phyloP scores from a whole-genome alignment of 371 early-diverging fungal genomes.

The Rhizopus arrhizus region DNA sequence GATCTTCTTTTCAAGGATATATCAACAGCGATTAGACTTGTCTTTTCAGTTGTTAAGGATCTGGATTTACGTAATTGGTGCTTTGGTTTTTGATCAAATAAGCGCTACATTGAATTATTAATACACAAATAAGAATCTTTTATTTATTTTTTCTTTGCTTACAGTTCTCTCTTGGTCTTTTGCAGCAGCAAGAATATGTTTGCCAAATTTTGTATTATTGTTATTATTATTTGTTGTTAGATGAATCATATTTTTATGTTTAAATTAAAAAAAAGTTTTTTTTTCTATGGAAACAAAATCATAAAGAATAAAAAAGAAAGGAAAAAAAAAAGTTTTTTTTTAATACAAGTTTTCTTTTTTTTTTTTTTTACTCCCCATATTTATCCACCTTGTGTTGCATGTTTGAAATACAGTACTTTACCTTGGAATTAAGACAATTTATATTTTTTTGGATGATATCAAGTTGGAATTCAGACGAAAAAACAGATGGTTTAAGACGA shows the following conservation, averaged over 20 bases:
- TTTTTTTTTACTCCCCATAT: background rate
- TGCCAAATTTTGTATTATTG: slow-evolving; percentile 11
- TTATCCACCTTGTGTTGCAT: background rate
- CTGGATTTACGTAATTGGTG: slow-evolving; percentile 42
- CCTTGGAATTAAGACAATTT: too few species aligned
- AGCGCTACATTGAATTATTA: slow-evolving; percentile 12
- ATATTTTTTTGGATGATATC: too few species aligned
- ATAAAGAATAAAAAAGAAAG: background rate
- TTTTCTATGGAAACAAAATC: background rate
- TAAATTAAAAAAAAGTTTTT: background rate
- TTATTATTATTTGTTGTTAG: slow-evolving; percentile 18
- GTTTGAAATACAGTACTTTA: background rate
- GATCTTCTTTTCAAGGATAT: slow-evolving; percentile 49
- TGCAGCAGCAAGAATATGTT: slow-evolving; percentile 29
- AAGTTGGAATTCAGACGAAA: too few species aligned
- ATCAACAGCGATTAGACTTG: slow-evolving; percentile 30
- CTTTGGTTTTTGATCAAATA: slow-evolving; percentile 1
- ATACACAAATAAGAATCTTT: slow-evolving; percentile 1
- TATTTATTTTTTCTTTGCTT: slow-evolving; percentile 3
- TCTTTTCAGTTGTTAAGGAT: slow-evolving; percentile 41
- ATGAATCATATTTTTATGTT: slow-evolving; percentile 18
- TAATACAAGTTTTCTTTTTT: too few species aligned
- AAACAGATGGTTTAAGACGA: too few species aligned
- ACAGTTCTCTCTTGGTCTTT: slow-evolving; percentile 28
- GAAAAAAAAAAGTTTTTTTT: background rate